Base-by-base conservation (phyloP, 139 green algal species). In the Trebouxia sp. region DNA sequence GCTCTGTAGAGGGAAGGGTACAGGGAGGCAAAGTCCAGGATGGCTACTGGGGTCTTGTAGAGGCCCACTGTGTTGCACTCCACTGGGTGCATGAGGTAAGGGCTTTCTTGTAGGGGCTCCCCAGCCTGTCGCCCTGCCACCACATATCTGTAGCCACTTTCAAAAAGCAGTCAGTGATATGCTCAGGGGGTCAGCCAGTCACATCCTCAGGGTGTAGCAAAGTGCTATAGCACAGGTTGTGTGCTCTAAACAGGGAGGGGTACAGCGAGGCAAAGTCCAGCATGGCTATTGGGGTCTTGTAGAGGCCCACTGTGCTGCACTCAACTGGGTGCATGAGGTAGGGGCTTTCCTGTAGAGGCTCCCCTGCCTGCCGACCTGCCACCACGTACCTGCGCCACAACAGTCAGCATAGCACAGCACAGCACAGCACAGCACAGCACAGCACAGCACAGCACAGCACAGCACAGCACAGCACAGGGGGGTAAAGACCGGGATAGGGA, bases 191-290 rank as follows among this genome's bases (percentile, higher is more conserved):
- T 7, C 94, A 20, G 0, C 14, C 1, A 4, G 35, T 35, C 3
- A 85, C 69, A 56, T 96, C 92, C 24, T 92, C 87, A 15, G 80
- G 81, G 65, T 93, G 87, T 65, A 96, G 58, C 82, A 96, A 88
- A 7, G 90, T 96, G 30, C 85, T 90, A 88, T 94, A 96, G 79
- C 92, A 96, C 58, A 96, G 84, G 86, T 96, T 96, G 85, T 96
- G 72, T 0, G 91, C 89, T 8, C 90, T 51, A 77, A 90, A 95
- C 37, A 95, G 77, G 42, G 82, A 89, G 32, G 91, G 92, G 78
- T 95, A 96, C 41, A 96, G 80, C 53, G 67, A 86, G 43, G 92
- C 92, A 87, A 96, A 96, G 87, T 96, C 92, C 78, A 95, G 78
- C 20, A 89, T 87, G 20, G 85, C 90, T 0, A 96, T 90, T 0